Base-by-base conservation (phyloP, 495 filamentous ascomycete genomes). In the Aspergillus olivimuriae region DNA sequence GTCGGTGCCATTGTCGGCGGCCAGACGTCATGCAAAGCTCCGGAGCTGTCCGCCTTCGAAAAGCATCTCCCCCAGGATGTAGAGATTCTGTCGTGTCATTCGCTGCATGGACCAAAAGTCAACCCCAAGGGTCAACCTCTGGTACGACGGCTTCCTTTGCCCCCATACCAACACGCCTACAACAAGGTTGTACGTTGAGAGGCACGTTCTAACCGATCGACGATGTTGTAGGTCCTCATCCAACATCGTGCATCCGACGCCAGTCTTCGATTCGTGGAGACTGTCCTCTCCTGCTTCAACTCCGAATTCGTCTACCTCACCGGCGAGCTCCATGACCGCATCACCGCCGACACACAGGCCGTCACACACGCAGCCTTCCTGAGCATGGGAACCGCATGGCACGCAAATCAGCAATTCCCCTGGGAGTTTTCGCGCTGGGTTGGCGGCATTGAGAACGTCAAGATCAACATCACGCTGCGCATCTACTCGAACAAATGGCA, bases 401-500 rank as follows among this genome's bases (percentile, higher is more conserved):
- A 84, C 51, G 88, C 89, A 17, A 95, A 88, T 60, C 70, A 81
- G 22, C 88, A 96, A 54, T 97, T 95, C 54, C 92, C 92, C 2
- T 98, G 92, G 92, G 92, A 98, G 51, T 80, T 86, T 34, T 77
- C 80, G 5, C 87, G 91, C 45, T 98, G 95, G 70, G 76, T 94
- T 3, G 91, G 92, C 39, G 92, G 94, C 18, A 95, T 98, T 58
- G 92, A 98, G 69, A 98, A 98, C 65, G 88, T 97, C 58, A 98
- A 98, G 70, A 96, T 96, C 66, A 98, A 98, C 64, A 80, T 96
- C 47, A 97, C 88, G 30, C 66, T 98, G 47, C 87, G 92, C 53
- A 98, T 98, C 63, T 98, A 96, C 68, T 82, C 85, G 45, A 94
- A 94, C 62, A 97, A 96, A 63, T 98, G 92, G 92, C 92, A 98